Evolutionary conservation across 1,284 basidiomycete genomes (phyloP), one percentile per base, ranked within the genome.

Genomic region (Pseudozyma pruni): DNA sequence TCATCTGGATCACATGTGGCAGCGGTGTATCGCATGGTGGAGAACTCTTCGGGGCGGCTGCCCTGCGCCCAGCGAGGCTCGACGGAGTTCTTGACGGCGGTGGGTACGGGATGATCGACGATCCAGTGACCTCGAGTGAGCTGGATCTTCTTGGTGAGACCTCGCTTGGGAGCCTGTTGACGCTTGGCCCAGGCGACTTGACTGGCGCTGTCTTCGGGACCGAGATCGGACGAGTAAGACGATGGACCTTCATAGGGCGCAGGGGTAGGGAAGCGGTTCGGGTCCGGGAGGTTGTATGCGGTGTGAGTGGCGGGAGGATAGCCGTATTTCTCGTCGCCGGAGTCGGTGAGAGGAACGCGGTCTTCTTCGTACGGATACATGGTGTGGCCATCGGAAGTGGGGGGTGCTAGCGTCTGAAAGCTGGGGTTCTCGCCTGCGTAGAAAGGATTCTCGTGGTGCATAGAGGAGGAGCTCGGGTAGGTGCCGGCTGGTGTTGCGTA

Each of bases 1-100:
- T 97, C 94, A 82, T 98, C 94, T 7, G 94, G 94, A 81, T 97
- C 94, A 77, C 89, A 90, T 0, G 94, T 97, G 8, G 94, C 94
- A 4, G 57, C 93, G 8, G 81, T 83, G 67, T 83, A 84, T 19
- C 94, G 88, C 92, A 97, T 93, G 83, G 94, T 90, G 2, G 92
- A 93, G 82, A 94, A 95, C 83, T 98, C 95, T 58, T 84, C 72
- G 23, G 67, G 72, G 17, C 54, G 49, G 17, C 44, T 48, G 35
- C 70, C 75, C 29, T 81, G 69, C 1, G 67, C 85, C 85, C 90
- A 96, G 82, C 91, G 91, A 35, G 87, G 84, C 83, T 97, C 93
- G 41, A 93, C 89, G 17, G 93, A 92, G 71, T 90, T 92, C 75
- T 87, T 87, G 51, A 96, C 88, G 3, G 93, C 91, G 0, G 90